Base-by-base conservation (phyloP, 345 rosid genomes). In the Sonneratia caseolaris region DNA sequence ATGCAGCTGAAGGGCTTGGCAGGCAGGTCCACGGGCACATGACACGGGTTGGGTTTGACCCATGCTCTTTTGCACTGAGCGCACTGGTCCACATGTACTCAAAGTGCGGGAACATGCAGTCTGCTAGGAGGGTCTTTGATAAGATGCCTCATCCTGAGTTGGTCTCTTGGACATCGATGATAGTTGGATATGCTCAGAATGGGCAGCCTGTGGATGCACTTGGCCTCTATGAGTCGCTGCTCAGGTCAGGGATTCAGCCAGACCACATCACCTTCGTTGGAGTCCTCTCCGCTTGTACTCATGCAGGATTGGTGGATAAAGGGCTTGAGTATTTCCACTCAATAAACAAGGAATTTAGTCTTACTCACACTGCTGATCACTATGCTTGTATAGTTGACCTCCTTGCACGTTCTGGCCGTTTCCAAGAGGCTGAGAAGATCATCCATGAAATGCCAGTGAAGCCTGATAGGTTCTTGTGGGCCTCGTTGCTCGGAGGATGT, bases 31-130 rank as follows among this genome's bases (percentile, higher is more conserved):
- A 93, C 71, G 97, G 91, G 22, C 80, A 86, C 82, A 87, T 93
- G 92, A 86, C 79, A 0, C 86, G 94, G 71, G 37, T 77, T 62
- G 88, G 89, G 62, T 86, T 85, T 72, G 80, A 87, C 68, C 91
- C 91, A 0, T 76, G 68, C 67, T 84, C 93, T 68, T 91, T 91
- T 80, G 96, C 96, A 13, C 80, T 83, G 36, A 88, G 94, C 70
- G 84, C 98, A 27, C 91, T 91, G 72, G 97, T 91, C 74, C 87
- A 89, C 59, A 88, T 89, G 97, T 93, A 93, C 55, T 82, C 92
- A 7, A 93, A 88, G 81, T 93, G 93, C 80, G 98, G 92, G 36
- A 88, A 83, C 80, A 81, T 84, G 40, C 86, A 86, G 71, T 84
- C 70, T 35, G 97, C 97, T 5, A 87, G 78, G 81, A 80, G 79